phyloP scores from a whole-genome alignment of 1,284 basidiomycete species.

The Pseudozyma sp. region DNA sequence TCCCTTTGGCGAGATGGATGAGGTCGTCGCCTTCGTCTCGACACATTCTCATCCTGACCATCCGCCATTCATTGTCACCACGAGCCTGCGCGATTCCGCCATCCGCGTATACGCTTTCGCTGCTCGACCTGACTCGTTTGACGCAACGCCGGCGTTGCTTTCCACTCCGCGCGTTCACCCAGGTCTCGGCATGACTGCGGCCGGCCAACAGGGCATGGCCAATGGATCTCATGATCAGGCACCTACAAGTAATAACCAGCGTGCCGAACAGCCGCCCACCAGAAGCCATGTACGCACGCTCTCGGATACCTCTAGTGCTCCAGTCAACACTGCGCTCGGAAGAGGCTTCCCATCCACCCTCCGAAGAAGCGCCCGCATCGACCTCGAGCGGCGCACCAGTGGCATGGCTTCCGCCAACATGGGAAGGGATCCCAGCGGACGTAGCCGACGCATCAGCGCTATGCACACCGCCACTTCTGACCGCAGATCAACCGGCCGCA shows the following conservation, averaged over 20 bases:
- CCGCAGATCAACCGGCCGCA: slow-evolving; percentile 31
- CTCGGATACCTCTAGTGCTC: slow-evolving; percentile 14
- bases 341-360: slow-evolving; percentile 35
- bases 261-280: slow-evolving; percentile 6
- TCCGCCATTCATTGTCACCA: slow-evolving; percentile 43
- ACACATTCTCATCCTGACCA: slow-evolving; percentile 3
- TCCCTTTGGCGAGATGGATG: slow-evolving; percentile 48
- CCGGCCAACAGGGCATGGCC: not conserved
- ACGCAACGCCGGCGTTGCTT: slow-evolving; percentile 34
- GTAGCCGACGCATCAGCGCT: slow-evolving; percentile 49
- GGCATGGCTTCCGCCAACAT: slow-evolving; percentile 27
- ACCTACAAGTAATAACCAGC: not conserved
- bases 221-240: not conserved
- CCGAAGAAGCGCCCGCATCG: slow-evolving; percentile 33
- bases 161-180: slow-evolving; percentile 22
- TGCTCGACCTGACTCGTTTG: slow-evolving; percentile 27
- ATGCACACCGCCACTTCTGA: slow-evolving; percentile 39
- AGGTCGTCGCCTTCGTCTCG: slow-evolving; percentile 47
- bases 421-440: slow-evolving; percentile 47
- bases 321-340: slow-evolving; percentile 19
- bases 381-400: slow-evolving; percentile 39
- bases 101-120: slow-evolving; percentile 54
- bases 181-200: slow-evolving; percentile 8
- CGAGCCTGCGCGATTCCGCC: slow-evolving; percentile 16
- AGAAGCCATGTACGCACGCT: slow-evolving; percentile 6